Base-by-base conservation (phyloP, 2,329 filamentous ascomycete genomes). In the Hypocrella siamensis region DNA sequence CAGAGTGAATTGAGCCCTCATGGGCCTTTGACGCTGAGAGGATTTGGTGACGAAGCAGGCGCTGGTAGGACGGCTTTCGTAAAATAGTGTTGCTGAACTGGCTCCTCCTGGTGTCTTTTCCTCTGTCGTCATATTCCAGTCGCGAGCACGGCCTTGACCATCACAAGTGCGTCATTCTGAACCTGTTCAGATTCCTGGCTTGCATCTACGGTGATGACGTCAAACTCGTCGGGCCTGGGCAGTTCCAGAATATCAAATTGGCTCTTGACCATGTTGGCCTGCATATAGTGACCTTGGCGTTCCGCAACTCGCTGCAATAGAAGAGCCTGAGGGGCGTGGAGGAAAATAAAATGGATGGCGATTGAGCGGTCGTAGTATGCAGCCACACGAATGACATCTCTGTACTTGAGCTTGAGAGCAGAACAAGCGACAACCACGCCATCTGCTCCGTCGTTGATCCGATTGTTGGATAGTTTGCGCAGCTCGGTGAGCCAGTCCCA, bases 391-490 rank as follows among this genome's bases (percentile, higher is more conserved):
- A 90, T 83, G 39, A 88, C 81, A 46, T 98, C 90, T 44, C 90
- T 78, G 64, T 98, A 98, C 60, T 93, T 94, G 53, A 82, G 81
- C 67, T 96, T 96, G 33, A 98, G 69, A 2, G 88, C 90, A 10
- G 84, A 93, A 67, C 90, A 98, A 32, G 90, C 93, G 38, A 98
- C 70, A 31, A 98, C 82, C n/a, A 94, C 90, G 30, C 84, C 79
- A 19, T 67, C 58, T 14, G 70, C 65, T 24, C 75, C 73, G 30
- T 54, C 56, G 34, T 62, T 58, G 37, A 79, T 61, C 31, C 61
- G 61, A 32, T 57, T 56, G 34, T 75, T 61, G 6, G 74, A 71
- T 46, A 75, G 77, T 41, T 83, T 70, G 40, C 82, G 79, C 11
- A 90, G 67, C 10, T 66, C 65, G 29, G 79, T 82, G 40, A 98